Base-by-base conservation (phyloP, 352 stramenopile species). In the Pythium folliculosum region DNA sequence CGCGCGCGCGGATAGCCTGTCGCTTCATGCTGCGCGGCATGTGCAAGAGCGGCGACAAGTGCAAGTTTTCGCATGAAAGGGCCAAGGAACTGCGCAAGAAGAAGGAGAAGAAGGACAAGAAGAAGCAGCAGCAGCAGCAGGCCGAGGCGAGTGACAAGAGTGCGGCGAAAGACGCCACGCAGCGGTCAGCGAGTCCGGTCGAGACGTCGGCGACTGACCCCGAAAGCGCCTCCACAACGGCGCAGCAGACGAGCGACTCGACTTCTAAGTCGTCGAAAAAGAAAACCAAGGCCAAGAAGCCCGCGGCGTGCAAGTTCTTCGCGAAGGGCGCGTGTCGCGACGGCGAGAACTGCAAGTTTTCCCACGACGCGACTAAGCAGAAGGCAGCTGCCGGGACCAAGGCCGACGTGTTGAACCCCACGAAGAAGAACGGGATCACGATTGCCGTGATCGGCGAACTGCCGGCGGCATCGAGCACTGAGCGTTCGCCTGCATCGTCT, bases 291-390 rank as follows among this genome's bases (percentile, higher is more conserved):
- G 7, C 61, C 10, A 67, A 63, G 35, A 58, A 56, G 16, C 21
- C 17, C 10, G 32, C 25, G 27, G 32, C 56, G 32, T 90, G 82
- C 71, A 84, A 80, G 55, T 90, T 81, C 70, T 87, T 80, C 44
- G 73, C 67, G 0, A 77, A 78, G n/a, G 72, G 76, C 19, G 72
- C 72, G 22, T 91, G 82, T 51, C 73, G 72, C 16, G 64, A 83
- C 22, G 82, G 77, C 47, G 81, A 89, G n/a, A 67, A 75, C 0
- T 93, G 85, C 73, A 88, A 84, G 55, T 93, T 88, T 37, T 74
- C 74, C 5, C 67, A 73, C 40, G 55, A 25, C 12, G 35, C 17
- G 3, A 54, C 8, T 2, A 10, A 40, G 8, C 35, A 50, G 8
- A 25, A 48, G 43, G 8, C 21, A 25, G 9, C 48, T 4, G 17